A percentile compares a stretch with the other conserved stretches of the same genome.
phyloP scores from a whole-genome alignment of 2,329 filamentous ascomycete species.

The Fusarium proliferatum region DNA sequence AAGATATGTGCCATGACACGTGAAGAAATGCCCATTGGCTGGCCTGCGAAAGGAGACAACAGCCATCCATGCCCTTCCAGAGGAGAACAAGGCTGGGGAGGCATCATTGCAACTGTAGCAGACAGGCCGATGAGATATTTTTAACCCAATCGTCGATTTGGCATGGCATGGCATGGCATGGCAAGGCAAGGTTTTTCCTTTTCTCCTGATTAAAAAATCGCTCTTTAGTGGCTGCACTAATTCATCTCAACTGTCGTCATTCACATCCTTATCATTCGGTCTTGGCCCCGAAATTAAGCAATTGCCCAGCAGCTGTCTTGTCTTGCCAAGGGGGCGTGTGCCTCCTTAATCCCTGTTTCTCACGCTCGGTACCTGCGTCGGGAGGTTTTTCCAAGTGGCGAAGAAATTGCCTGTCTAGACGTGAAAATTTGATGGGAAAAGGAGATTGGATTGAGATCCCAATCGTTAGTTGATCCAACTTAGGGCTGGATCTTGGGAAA shows the following conservation, averaged over 20 bases:
- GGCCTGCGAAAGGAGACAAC: not conserved
- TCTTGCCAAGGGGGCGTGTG: slow-evolving; percentile 14
- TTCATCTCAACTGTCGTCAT: slow-evolving; percentile 10
- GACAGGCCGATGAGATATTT: slow-evolving; percentile 6
- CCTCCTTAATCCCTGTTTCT: not conserved
- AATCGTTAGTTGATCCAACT: not conserved
- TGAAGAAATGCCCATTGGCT: not conserved
- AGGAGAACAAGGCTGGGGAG: not conserved
- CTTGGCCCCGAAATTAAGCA: slow-evolving; percentile 30
- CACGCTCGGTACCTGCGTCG: slow-evolving; percentile 20
- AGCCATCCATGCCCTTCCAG: not conserved
- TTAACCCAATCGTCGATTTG: slow-evolving; percentile 26
- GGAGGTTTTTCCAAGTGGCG: not conserved
- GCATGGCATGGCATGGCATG: not conserved
- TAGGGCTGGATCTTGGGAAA: not conserved
- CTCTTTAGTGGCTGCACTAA: slow-evolving; percentile 8
- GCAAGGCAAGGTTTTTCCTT: not conserved
- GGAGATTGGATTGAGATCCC: not conserved
- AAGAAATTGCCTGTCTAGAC: not conserved
- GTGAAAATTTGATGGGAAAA: not conserved
- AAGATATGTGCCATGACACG: not conserved
- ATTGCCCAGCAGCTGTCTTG: slow-evolving; percentile 20
- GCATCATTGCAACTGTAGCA: not conserved
- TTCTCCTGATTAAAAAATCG: slow-evolving; percentile 1
- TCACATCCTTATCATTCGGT: not conserved